Percentiles rank a stretch among this genome's conserved stretches.
Evolutionary conservation across 495 filamentous ascomycete species (phyloP).

Genomic region (Penicillium ochrochloron): DNA sequence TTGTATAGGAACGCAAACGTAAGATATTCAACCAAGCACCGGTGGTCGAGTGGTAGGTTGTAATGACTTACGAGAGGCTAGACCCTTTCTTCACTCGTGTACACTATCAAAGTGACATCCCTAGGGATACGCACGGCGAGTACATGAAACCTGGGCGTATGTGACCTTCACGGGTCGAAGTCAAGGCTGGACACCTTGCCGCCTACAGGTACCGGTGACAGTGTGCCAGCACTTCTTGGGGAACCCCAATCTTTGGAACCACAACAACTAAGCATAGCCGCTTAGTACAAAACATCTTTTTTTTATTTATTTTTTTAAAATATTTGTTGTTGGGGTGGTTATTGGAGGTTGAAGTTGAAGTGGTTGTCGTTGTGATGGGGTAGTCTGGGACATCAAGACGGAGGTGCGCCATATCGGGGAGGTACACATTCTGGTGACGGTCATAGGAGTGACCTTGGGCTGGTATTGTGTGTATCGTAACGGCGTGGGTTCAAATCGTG

Average conservation of each 20-base stretch:
- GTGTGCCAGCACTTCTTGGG: not conserved
- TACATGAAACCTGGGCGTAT: not conserved
- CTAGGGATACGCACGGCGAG: not conserved
- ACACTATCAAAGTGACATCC: not conserved
- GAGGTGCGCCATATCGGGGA: not conserved
- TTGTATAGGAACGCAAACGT: not conserved
- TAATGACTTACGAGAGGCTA: not conserved
- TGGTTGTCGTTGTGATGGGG: not conserved
- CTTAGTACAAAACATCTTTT: not conserved
- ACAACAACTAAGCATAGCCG: not conserved
- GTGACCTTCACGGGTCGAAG: not conserved
- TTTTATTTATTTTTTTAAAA: not conserved
- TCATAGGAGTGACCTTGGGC: too few relatives aligned
- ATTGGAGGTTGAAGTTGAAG: not conserved
- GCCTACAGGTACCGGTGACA: not conserved
- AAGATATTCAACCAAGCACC: not conserved
- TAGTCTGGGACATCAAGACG: not conserved
- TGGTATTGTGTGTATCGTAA: not conserved
- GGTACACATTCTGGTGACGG: too few relatives aligned
- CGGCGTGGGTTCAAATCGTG: not conserved
- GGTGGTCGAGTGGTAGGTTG: not conserved
- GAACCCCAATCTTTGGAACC: not conserved
- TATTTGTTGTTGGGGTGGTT: not conserved
- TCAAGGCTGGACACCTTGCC: not conserved
- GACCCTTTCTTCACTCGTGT: conserved; percentile 1